Evolutionary conservation across 176 grass and related monocot genomes (phyloP).

Genomic region (barley (Hordeum vulgare)): DNA sequence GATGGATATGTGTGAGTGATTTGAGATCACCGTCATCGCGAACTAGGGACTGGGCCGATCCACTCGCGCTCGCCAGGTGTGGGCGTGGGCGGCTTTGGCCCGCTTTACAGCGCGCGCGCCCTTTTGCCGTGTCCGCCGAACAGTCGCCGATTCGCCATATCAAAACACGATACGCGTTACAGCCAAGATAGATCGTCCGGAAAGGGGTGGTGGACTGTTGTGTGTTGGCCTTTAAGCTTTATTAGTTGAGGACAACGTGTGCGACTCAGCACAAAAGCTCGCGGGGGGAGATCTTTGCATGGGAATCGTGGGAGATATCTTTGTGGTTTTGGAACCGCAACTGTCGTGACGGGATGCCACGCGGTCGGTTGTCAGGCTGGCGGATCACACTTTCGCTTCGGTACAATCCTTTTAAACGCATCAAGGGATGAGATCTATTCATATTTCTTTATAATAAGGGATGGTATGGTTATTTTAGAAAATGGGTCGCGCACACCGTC

Average conservation of each 20-base stretch:
- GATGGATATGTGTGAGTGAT: neutral
- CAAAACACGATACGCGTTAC: neutral
- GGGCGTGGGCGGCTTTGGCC: slow-evolving; percentile 11
- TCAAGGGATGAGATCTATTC: too few relatives aligned
- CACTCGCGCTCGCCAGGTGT: neutral
- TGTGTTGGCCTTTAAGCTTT: slow-evolving; percentile 14
- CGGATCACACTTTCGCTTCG: neutral
- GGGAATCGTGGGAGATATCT: neutral
- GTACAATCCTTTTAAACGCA: too few relatives aligned
- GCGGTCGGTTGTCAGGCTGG: neutral
- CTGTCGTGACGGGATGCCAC: neutral
- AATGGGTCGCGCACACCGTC: too few relatives aligned
- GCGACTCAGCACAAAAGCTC: neutral
- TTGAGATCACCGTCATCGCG: slow-evolving; percentile 28
- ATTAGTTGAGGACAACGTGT: neutral
- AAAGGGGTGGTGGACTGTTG: neutral
- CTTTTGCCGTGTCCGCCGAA: neutral
- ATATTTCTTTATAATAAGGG: too few relatives aligned
- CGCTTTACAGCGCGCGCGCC: slow-evolving; percentile 33
- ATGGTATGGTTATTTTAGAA: too few relatives aligned
- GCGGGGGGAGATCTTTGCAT: neutral
- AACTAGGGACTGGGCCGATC: neutral
- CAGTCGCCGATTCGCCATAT: neutral
- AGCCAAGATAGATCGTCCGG: slow-evolving; percentile 13
- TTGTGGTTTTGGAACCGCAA: neutral